Conservation (phyloP, 306 rosid genomes). For the Dryas octopetala region DNA sequence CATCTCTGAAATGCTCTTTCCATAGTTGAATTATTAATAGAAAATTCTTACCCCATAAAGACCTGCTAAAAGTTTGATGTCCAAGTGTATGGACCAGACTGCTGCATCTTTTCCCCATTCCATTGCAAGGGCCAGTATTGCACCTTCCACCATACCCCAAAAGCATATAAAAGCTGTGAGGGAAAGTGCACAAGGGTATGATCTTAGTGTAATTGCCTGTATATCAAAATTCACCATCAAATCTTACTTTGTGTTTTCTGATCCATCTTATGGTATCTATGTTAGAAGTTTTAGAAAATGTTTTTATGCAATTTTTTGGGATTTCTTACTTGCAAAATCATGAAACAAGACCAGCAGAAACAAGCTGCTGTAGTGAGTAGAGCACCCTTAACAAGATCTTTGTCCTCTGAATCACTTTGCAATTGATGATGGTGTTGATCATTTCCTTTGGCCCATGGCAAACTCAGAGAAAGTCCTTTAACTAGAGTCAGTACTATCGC, state of each 20-base stretch:
- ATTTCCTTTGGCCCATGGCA: constrained; percentile 19
- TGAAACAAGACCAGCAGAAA: constrained; percentile 39
- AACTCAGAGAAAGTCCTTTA: constrained; percentile 24
- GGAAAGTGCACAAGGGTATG: constrained; percentile 46
- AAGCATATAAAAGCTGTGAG: constrained; percentile 42
- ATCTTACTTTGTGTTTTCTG: too few species aligned
- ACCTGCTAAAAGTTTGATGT: constrained; percentile 29
- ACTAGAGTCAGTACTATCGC: constrained; percentile 31
- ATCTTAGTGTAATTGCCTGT: constrained; percentile 38
- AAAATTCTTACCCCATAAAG: constrained; percentile 31
- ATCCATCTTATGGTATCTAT: too few species aligned
- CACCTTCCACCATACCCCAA: constrained; percentile 35
- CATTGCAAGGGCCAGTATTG: constrained; percentile 29
- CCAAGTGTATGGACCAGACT: constrained; percentile 37
- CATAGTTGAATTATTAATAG: neutral
- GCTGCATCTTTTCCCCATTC: constrained; percentile 32
- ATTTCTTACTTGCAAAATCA: constrained; percentile 40
- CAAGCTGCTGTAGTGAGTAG: constrained; percentile 33
- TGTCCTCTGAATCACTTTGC: neutral
- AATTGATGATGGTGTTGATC: neutral
- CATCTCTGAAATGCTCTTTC: too few species aligned
- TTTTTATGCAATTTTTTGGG: neutral
- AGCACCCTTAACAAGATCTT: constrained; percentile 31
- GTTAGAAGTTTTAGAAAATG: too few species aligned
- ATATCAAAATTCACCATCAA: neutral